phyloP scores from a whole-genome alignment of 2,329 filamentous ascomycete genomes.

The Periconia sp. region DNA sequence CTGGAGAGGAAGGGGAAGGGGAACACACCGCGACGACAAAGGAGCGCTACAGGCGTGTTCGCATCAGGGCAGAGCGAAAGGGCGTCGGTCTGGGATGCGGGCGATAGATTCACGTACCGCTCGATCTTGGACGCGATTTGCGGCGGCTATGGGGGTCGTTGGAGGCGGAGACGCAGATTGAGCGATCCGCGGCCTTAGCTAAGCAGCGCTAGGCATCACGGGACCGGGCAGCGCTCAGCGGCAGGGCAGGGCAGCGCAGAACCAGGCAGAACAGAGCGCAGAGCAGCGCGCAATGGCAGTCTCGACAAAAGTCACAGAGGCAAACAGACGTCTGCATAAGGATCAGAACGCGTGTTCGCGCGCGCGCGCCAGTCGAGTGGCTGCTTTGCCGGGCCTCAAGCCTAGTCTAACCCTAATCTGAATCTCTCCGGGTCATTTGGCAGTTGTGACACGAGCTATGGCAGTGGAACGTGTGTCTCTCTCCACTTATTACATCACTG shows the following conservation, averaged over 20 bases:
- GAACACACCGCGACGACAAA: conserved; percentile 32
- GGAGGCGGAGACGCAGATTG: conserved; percentile 21
- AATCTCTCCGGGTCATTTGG: conserved; percentile 38
- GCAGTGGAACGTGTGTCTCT: conserved; percentile 42
- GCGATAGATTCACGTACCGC: conserved; percentile 41
- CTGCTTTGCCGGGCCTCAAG: conserved; percentile 43
- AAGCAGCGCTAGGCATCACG: conserved; percentile 9
- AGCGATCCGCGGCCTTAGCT: conserved; percentile 6
- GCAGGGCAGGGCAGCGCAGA: too few species aligned
- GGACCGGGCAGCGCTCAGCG: neutral
- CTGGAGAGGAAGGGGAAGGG: conserved; percentile 10
- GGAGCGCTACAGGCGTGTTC: conserved; percentile 28
- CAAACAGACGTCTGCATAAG: conserved; percentile 22
- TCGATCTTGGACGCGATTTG: conserved; percentile 42
- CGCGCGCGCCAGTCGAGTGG: conserved; percentile 42
- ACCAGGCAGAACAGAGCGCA: too few species aligned
- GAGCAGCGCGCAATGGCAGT: conserved; percentile 1
- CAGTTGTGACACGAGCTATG: conserved; percentile 35
- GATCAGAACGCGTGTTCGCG: conserved; percentile 26
- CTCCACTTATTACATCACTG: conserved; percentile 47
- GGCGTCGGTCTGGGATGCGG: conserved; percentile 31
- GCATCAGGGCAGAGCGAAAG: conserved; percentile 37
- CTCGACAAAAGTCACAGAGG: conserved; percentile 3
- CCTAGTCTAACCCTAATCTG: conserved; percentile 43
- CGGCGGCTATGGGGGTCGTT: conserved; percentile 31